Percentiles rank a stretch among this genome's conserved stretches.
phyloP scores from a whole-genome alignment of 176 grass and related monocot species.

The Bothriochloa decipiens region DNA sequence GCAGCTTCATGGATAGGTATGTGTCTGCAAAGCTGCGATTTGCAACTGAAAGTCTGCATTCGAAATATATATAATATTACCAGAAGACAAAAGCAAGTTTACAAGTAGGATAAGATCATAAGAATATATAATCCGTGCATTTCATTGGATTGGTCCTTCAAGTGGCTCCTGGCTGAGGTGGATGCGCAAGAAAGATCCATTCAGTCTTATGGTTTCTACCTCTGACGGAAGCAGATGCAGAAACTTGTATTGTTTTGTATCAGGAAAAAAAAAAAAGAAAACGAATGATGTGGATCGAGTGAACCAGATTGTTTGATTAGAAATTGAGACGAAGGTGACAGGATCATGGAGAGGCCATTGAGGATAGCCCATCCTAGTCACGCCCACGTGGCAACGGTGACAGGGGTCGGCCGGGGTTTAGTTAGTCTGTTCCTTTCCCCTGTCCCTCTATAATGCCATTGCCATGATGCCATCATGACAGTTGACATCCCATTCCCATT shows the following conservation, averaged over 20 bases:
- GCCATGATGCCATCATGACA: background rate
- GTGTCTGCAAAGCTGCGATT: too few species aligned
- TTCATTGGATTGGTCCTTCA: background rate
- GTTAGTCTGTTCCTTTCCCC: constrained; percentile 30
- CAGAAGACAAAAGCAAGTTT: background rate
- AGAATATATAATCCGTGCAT: background rate
- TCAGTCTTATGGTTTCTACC: background rate
- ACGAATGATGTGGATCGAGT: background rate
- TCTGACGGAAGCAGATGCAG: background rate
- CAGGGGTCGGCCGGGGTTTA: background rate
- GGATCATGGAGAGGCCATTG: constrained; percentile 21
- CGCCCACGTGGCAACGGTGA: constrained; percentile 46
- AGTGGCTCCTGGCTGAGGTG: background rate
- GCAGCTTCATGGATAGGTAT: background rate
- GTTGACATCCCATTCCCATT: background rate
- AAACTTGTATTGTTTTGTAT: background rate
- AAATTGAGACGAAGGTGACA: background rate
- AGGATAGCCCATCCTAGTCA: constrained; percentile 38
- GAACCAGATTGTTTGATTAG: background rate
- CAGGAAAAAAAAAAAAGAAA: background rate
- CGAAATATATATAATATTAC: background rate
- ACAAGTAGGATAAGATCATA: background rate
- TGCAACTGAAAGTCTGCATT: constrained; percentile 8
- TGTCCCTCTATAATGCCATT: background rate
- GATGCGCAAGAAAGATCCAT: background rate